phyloP scores from a whole-genome alignment of 2,329 filamentous ascomycete genomes.

The Beauveria pseudobassiana region DNA sequence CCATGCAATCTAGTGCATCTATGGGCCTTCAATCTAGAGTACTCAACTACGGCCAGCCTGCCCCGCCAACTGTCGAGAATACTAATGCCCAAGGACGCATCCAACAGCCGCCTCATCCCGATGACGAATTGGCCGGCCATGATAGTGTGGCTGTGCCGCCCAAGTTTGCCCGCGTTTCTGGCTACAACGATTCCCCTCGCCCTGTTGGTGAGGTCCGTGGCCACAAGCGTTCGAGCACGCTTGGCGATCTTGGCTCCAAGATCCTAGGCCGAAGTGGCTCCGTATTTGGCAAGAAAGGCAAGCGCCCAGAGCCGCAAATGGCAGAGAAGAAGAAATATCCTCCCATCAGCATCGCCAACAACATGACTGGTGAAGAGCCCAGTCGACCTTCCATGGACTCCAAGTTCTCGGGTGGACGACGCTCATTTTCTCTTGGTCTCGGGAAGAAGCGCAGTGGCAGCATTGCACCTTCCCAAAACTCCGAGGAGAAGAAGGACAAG shows the following conservation, averaged over 20 bases:
- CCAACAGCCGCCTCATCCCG: constrained; percentile 58
- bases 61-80: constrained; percentile 76
- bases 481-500: constrained; percentile 50
- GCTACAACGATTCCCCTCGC: constrained; percentile 47
- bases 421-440: constrained; percentile 62
- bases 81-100: constrained; percentile 87
- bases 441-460: constrained; percentile 66
- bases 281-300: constrained; percentile 59
- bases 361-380: constrained; percentile 51
- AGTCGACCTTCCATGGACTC: constrained; percentile 63
- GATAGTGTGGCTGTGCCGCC: constrained; percentile 51
- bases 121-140: constrained; percentile 58
- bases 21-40: constrained; percentile 59
- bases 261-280: constrained; percentile 79
- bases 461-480: constrained; percentile 47
- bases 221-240: constrained; percentile 67
- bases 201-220: constrained; percentile 38
- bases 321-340: constrained; percentile 73
- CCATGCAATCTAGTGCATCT: constrained; percentile 61
- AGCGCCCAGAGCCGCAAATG: constrained; percentile 39
- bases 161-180: constrained; percentile 52
- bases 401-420: constrained; percentile 43
- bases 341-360: constrained; percentile 81
- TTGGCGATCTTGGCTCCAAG: constrained; percentile 75
- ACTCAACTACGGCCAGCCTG: constrained; percentile 69